A percentile compares a stretch with the other conserved stretches of the same genome.
Evolutionary conservation across 225 moss, liverwort and hornwort genomes (phyloP).

Genomic region (Antitrichia curtipendula): DNA sequence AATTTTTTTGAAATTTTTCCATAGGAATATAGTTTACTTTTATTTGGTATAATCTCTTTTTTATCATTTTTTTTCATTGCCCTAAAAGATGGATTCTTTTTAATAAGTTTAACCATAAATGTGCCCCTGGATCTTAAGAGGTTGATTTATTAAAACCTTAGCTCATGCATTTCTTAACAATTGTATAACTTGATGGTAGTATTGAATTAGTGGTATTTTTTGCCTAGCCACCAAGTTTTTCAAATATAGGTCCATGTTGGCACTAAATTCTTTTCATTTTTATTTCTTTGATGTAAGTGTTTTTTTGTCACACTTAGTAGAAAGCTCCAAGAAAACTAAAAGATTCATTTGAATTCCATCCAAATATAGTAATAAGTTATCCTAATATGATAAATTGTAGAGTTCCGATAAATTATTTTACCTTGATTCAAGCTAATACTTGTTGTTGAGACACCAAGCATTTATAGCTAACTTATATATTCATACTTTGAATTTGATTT

Average conservation of each 20-base stretch:
- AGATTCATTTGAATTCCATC: no score
- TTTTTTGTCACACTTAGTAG: background rate
- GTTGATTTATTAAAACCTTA: no score
- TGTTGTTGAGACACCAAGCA: background rate
- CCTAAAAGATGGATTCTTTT: no score
- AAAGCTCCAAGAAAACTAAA: background rate
- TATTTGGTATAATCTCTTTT: no score
- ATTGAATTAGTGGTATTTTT: background rate
- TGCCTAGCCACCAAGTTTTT: rapidly evolving
- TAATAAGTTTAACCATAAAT: no score
- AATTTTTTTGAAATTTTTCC: no score
- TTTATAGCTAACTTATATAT: background rate
- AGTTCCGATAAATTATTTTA: background rate
- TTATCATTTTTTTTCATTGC: no score
- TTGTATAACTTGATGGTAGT: no score
- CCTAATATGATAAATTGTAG: background rate
- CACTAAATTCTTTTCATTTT: background rate
- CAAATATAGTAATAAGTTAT: background rate
- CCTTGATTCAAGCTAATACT: background rate
- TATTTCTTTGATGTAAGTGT: rapidly evolving
- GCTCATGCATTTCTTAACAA: no score
- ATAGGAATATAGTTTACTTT: no score
- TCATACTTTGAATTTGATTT: no score
- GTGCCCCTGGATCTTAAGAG: no score
- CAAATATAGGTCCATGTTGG: background rate